Evolutionary conservation across 2,329 filamentous ascomycete species (phyloP), one percentile per base, ranked within the genome.

Genomic region (Neonectria coccinea): DNA sequence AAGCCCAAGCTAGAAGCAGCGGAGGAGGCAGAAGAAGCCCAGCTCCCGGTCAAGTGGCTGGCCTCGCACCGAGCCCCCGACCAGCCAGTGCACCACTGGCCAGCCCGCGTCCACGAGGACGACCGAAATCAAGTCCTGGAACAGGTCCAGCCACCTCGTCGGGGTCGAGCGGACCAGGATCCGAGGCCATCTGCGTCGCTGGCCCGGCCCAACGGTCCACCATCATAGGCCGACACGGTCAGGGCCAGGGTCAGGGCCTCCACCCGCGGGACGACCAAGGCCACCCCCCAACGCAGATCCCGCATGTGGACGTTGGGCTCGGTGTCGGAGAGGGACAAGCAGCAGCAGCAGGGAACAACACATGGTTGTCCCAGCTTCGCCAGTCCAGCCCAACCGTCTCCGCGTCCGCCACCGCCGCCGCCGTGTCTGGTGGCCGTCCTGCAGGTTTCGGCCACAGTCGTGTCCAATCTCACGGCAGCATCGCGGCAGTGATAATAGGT

Each of bases 151-250:
- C 70, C 70, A 57, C 47, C 10, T 33, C 48, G 67, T 71, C 67
- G 58, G 70, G 70, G 59, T 57, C 67, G 56, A 54, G 70, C 59
- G 59, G 63, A 62, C 65, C 56, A 50, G 63, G 62, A 61, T 62
- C 58, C 64, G 66, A 67, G 66, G 66, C 59, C 59, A 58, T 60
- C 56, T 56, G 57, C 56, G 55, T 51, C 50, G 51, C 41, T 55
- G 65, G 62, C 56, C 56, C 65, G 56, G 64, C 71, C 67, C 71
- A 71, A 73, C 70, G 69, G 70, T 70, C 70, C 67, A 73, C 63
- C 69, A 69, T 59, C 68, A 69, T 60, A 68, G 65, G 70, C 62
- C 56, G 67, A 67, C 62, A 69, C 59, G 64, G 55, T 44, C 59
- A 65, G 68, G 68, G 59, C 48, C 70, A 70, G 62, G 64, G 64